phyloP scores from a whole-genome alignment of 1,284 basidiomycete species.

The Austroboletus rostrupii region DNA sequence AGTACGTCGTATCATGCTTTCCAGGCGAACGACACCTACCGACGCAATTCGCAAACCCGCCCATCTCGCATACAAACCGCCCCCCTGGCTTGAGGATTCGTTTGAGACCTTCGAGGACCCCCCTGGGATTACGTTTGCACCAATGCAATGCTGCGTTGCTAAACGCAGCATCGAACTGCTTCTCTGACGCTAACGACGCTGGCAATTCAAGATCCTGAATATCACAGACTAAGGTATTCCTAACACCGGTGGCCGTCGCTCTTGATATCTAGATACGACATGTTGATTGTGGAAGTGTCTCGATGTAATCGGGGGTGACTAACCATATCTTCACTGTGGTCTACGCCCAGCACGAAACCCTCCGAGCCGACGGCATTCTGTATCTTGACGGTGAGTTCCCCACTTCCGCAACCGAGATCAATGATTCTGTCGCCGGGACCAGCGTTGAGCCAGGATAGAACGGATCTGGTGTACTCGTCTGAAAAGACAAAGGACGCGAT shows the following conservation, averaged over 20 bases:
- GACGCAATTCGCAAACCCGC: constrained; percentile 68
- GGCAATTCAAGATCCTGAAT: constrained; percentile 45
- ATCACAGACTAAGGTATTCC: constrained; percentile 47
- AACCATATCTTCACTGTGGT: constrained; percentile 73
- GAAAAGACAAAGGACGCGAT: constrained; percentile 74
- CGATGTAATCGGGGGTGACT: constrained; percentile 15
- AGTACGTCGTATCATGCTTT: background rate
- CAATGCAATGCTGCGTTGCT: constrained; percentile 80
- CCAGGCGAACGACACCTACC: constrained; percentile 36
- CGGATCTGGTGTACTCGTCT: constrained; percentile 52
- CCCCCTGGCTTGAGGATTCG: constrained; percentile 65
- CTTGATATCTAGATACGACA: constrained; percentile 47
- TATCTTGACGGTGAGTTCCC: constrained; percentile 65
- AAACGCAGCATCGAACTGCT: constrained; percentile 63
- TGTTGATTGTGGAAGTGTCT: background rate
- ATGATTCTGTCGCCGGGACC: constrained; percentile 65
- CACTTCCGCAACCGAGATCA: constrained; percentile 82
- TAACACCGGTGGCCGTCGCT: constrained; percentile 48
- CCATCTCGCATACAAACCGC: constrained; percentile 72
- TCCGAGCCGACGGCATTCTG: constrained; percentile 46
- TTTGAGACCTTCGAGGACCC: constrained; percentile 59
- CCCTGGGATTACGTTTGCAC: constrained; percentile 72
- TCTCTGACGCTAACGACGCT: constrained; percentile 15
- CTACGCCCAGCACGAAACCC: constrained; percentile 65
- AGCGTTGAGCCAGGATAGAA: constrained; percentile 61